These are phyloP conservation scores for Globomyces pollinis-pini DNA, from an alignment of 192 early-diverging fungal genomes.

Conservation along the genomic window DNA sequence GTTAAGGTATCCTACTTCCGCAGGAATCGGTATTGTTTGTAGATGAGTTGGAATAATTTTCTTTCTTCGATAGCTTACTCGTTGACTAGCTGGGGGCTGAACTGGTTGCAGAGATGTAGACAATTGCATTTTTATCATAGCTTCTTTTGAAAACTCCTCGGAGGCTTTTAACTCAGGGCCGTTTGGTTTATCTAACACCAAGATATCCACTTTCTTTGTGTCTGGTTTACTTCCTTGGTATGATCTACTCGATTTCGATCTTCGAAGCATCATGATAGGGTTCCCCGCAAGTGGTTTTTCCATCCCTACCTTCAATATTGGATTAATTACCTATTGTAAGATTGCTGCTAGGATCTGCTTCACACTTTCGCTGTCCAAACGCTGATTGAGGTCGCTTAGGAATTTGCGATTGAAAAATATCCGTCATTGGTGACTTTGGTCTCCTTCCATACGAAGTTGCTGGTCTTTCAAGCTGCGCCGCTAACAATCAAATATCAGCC, in stretches of 20 bases:
- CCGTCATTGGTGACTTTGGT: background rate
- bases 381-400: background rate
- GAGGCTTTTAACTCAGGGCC: too few species aligned
- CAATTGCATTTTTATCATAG: too few species aligned
- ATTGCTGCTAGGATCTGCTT: background rate
- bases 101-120: too few species aligned
- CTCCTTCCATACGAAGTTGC: constrained; percentile 7
- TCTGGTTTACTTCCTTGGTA: too few species aligned
- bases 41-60: too few species aligned
- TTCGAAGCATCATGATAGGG: constrained; percentile 4
- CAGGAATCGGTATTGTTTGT: too few species aligned
- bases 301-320: background rate
- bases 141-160: too few species aligned
- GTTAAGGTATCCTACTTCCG: too few species aligned
- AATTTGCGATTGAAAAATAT: background rate
- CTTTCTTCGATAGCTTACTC: too few species aligned
- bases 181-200: background rate
- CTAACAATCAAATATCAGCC: background rate
- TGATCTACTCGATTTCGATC: background rate
- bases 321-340: constrained; percentile 1
- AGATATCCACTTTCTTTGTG: background rate
- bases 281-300: constrained; percentile 2
- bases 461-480: background rate
- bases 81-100: too few species aligned
- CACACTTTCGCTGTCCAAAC: background rate